Evolutionary conservation across 495 filamentous ascomycete species (phyloP), one percentile per base, ranked within the genome.

Genomic region (Trichoderma orchidacearum): DNA sequence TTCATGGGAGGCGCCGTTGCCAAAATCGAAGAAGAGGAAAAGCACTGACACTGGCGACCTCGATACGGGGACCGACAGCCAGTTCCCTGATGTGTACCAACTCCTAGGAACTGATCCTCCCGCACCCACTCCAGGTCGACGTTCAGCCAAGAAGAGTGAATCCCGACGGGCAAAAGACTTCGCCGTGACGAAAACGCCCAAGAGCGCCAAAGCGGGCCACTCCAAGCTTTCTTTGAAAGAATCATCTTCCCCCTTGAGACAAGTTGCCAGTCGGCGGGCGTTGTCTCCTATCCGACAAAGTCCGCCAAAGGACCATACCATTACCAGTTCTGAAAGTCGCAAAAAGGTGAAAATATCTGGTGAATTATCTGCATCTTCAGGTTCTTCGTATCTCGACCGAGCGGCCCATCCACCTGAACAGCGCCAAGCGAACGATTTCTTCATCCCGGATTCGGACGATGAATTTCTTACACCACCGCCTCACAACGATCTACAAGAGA

Each of bases 1-100:
- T 31, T 53, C 55, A n/a, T 63, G 70, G 15, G 58, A 70, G 3
- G 63, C 64, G 48, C 69, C 68, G 6, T 25, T 59, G 15, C 59
- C 76, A 3, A 81, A 73, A 62, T 74, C 78, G 11, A 83, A 80
- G 67, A 91, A 90, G 68, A 68, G 88, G 50, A 91, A 89, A 62
- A 89, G 86, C 59, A 79, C 85, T 35, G 83, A 87, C 54, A 80
- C 84, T 51, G 77, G 76, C 30, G 55, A 62, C 36, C 72, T 73
- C 15, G 51, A 21, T n/a, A 25, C 61, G 32, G 53, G 54, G 56
- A 30, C 57, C 58, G 55, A 60, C 35, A 50, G 68, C 54, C 63
- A 68, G 3, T 75, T 69, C 25, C 70, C 68, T 6, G 71, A 75
- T 54, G 72, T 77, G 15, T 62, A 64, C 30, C 59, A 72, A 48